Evolutionary conservation across 257 asterid genomes (phyloP).

Genomic region (Penstemon eatonii): DNA sequence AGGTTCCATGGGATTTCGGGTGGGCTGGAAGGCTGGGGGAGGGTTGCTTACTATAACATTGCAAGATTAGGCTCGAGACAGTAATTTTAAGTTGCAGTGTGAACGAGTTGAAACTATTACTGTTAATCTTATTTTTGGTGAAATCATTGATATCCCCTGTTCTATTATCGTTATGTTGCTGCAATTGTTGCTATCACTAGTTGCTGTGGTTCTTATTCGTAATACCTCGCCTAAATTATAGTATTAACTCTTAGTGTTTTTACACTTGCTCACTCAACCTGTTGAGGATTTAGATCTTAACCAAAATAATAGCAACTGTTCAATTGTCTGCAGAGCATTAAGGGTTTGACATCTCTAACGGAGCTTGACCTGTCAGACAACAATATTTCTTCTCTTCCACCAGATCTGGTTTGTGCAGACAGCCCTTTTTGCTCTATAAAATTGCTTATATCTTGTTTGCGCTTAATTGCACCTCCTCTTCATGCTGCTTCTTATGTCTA

Average conservation of each 20-base stretch:
- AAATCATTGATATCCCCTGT: background rate
- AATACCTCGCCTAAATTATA: constrained; percentile 19
- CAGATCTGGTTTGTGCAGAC: constrained; percentile 63
- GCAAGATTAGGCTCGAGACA: constrained; percentile 1
- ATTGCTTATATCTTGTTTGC: constrained; percentile 20
- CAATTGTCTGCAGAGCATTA: constrained; percentile 62
- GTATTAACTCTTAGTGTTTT: background rate
- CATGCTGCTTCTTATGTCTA: constrained; percentile 6
- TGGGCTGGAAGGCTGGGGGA: too few relatives aligned
- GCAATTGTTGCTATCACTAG: constrained; percentile 12
- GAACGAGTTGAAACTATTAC: too few relatives aligned
- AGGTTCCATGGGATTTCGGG: too few relatives aligned
- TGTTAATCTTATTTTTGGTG: constrained; percentile 1
- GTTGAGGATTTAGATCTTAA: constrained; percentile 15
- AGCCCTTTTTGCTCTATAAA: constrained; percentile 8
- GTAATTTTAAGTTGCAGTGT: too few relatives aligned
- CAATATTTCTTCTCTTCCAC: constrained; percentile 76
- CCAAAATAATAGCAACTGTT: constrained; percentile 12
- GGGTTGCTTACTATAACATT: background rate
- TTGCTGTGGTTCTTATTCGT: background rate
- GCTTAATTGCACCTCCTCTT: constrained; percentile 19
- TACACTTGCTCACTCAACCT: background rate
- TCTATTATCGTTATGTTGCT: background rate
- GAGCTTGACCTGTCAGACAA: constrained; percentile 90
- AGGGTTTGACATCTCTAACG: constrained; percentile 61